Evolutionary conservation across 345 rosid genomes (phyloP), one percentile per base, ranked within the genome.

Genomic region (Passiflora organensis): DNA sequence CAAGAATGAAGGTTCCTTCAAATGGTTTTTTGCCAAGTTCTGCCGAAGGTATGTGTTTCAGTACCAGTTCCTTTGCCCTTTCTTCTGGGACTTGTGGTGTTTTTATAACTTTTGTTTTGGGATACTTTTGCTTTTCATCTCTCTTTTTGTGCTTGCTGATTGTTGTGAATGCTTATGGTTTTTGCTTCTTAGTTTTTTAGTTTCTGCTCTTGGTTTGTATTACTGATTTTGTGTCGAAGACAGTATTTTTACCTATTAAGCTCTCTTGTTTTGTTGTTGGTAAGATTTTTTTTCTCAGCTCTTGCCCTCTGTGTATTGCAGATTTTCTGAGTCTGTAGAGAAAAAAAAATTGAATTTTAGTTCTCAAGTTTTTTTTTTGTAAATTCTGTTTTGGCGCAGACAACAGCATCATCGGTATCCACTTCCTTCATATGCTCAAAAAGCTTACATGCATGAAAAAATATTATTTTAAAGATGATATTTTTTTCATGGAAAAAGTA

Each of bases 1-100:
- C 55, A 51, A 77, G 53, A 79, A 93, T 93, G 99, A 93, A 88
- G 91, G 76, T 81, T 78, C 86, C 86, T 62, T 59, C 94, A 59
- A 88, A 82, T 86, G 99, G 94, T 22, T 78, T 74, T 45, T 39
- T 82, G 66, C 62, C 87, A 8, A 85, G 73, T 66, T 70, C 83
- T 48, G 71, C 69, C 32, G 95, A 88, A 86, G 99, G 99, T 93
- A 39, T 73, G 38, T 48, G 21, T 57, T 44, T 63, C 25, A 37
- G 49, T 56, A 10, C 1, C 41, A 66, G 18, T 19, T 15, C 19
- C 1, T 45, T 46, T 34, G 15, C 14, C 19, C 1, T 45, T 46
- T 34, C 50, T 34, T 39, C 37, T 13, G 3, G 34, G 34, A 28
- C 34, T 8, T 3, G 34, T 28, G 34, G 34, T 8, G 34, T 8